phyloP scores from a whole-genome alignment of 23 red algal genomes.

The Chondrus crispus region DNA sequence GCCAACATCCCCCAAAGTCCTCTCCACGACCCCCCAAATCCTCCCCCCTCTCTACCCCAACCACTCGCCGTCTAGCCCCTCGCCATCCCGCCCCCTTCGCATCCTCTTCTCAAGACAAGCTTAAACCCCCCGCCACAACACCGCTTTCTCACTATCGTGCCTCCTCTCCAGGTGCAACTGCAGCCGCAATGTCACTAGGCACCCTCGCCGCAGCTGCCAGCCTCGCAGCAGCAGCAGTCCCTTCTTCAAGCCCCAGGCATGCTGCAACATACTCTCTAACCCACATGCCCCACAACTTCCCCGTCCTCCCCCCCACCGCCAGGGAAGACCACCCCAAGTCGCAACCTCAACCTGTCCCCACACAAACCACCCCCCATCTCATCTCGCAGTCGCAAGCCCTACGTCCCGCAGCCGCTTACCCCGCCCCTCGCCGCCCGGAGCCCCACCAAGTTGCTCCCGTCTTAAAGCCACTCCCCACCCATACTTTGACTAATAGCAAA shows the following conservation, averaged over 20 bases:
- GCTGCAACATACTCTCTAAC: not conserved
- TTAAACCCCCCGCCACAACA: not conserved
- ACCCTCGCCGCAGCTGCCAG: conserved; percentile 7
- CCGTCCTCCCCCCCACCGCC: not conserved
- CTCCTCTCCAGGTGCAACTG: not conserved
- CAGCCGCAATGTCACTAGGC: not conserved
- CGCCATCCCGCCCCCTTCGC: too few species aligned
- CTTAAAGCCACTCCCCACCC: not conserved
- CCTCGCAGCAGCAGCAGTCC: not conserved
- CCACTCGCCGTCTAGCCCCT: too few species aligned
- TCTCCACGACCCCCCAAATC: not conserved
- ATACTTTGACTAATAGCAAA: not conserved
- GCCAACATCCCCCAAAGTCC: not conserved
- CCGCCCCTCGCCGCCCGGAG: not conserved
- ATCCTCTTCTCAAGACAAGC: not conserved
- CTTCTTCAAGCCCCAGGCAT: not conserved
- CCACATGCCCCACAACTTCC: not conserved
- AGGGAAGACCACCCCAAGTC: too few species aligned
- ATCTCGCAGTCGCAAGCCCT: too few species aligned
- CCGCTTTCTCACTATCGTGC: not conserved
- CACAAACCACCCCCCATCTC: not conserved
- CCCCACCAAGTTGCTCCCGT: not conserved
- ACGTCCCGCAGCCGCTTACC: too few species aligned
- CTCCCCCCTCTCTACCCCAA: not conserved
- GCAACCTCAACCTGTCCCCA: not conserved